A percentile compares a stretch with the other conserved stretches of the same genome.
Conservation (phyloP, 1,139 yeast species). For the Eremothecium gossypii region DNA sequence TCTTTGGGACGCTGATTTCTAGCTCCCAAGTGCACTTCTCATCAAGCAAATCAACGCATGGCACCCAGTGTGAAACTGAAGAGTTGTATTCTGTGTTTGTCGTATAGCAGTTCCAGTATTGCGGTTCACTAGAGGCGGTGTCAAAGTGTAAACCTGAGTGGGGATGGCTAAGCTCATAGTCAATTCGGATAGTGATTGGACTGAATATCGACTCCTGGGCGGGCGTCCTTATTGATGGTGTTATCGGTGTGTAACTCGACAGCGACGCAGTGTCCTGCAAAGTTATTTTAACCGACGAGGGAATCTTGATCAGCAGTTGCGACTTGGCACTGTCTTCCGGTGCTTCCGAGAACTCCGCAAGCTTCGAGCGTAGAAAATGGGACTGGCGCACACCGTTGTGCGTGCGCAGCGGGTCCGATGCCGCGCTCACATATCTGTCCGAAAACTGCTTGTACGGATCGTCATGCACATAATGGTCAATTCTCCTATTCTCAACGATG, state of each 20-base stretch:
- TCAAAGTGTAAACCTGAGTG: constrained; percentile 68
- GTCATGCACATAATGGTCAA: constrained; percentile 41
- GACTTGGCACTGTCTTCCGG: constrained; percentile 48
- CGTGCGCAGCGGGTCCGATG: constrained; percentile 13
- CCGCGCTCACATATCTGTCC: constrained; percentile 16
- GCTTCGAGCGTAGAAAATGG: constrained; percentile 54
- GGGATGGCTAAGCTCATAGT: constrained; percentile 57
- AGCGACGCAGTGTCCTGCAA: constrained; percentile 45
- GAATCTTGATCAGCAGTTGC: constrained; percentile 62
- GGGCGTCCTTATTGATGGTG: constrained; percentile 36
- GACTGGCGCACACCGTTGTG: constrained; percentile 31
- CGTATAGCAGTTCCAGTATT: constrained; percentile 80
- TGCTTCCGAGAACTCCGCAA: constrained; percentile 53
- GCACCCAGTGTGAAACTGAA: constrained; percentile 92
- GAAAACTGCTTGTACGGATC: constrained; percentile 34
- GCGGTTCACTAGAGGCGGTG: constrained; percentile 30
- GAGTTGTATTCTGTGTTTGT: constrained; percentile 68
- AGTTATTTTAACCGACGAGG: constrained; percentile 58
- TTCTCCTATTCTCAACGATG: constrained; percentile 46
- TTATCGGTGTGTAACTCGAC: constrained; percentile 39
- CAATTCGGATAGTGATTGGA: constrained; percentile 65
- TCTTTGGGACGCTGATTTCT: constrained; percentile 72
- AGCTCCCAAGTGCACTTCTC: constrained; percentile 91
- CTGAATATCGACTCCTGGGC: constrained; percentile 44
- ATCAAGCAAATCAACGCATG: constrained; percentile 84